Conservation (phyloP, 2,329 filamentous ascomycete species). For the Corniculantispora saksenae region DNA sequence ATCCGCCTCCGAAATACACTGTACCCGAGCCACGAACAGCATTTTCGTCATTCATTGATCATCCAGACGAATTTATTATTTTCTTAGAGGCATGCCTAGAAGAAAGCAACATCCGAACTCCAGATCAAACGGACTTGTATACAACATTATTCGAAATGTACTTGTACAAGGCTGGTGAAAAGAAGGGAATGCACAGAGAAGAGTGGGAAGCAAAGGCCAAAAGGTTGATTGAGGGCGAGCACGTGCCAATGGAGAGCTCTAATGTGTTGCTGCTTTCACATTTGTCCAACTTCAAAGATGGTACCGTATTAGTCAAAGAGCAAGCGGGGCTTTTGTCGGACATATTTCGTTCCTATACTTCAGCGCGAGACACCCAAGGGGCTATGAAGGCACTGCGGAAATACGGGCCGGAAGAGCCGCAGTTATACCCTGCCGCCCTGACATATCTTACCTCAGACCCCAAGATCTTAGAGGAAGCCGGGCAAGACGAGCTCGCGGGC, state of each 20-base stretch:
- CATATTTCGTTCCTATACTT: conserved; percentile 94
- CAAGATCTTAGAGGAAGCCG: conserved; percentile 79
- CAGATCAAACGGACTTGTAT: conserved; percentile 82
- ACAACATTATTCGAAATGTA: conserved; percentile 99
- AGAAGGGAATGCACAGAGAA: conserved; percentile 65
- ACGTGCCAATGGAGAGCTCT: conserved; percentile 87
- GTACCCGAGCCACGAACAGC: conserved; percentile 82
- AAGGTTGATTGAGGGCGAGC: conserved; percentile 77
- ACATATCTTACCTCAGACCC: conserved; percentile 90
- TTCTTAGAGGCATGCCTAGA: conserved; percentile 88
- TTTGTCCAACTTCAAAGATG: conserved; percentile 84
- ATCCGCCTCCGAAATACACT: conserved; percentile 62
- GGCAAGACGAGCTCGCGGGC: conserved; percentile 74
- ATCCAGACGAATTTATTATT: conserved; percentile 84
- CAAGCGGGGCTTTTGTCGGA: conserved; percentile 89
- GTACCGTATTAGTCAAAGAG: conserved; percentile 89
- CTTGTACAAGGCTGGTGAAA: conserved; percentile 79
- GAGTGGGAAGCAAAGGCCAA: conserved; percentile 92
- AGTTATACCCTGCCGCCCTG: conserved; percentile 87
- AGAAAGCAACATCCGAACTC: conserved; percentile 67
- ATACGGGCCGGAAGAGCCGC: conserved; percentile 88
- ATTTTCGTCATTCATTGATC: conserved; percentile 95
- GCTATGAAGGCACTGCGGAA: conserved; percentile 88
- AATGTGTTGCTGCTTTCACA: conserved; percentile 93
- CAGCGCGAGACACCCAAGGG: conserved; percentile 85